Evolutionary conservation across 306 rosid genomes (phyloP), one percentile per base, ranked within the genome.

Genomic region (Acmispon strigosus): DNA sequence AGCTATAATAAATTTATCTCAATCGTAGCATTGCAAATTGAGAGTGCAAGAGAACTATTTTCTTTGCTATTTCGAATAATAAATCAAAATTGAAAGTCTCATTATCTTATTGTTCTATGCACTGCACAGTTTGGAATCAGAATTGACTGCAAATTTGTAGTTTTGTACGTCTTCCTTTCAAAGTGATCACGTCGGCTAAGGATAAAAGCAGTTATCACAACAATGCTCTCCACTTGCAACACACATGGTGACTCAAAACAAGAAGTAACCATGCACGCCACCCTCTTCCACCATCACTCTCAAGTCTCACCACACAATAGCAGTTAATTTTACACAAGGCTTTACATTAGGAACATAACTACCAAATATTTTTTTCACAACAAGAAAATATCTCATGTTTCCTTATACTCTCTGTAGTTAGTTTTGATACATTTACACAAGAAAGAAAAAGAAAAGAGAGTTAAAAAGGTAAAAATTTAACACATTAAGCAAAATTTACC

Each of bases 161-260:
- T 45, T n/a, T 47, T 45, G 15, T 65, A 8, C 44, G 27, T 65
- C 3, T 14, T 44, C 11, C 49, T 9, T 62, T 62, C 43, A 13
- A 49, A 53, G 36, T 17, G 9, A 70, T 58, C 66, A 18, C 20
- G 65, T 72, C 58, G 64, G 71, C 74, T 67, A 73, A 41, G 77
- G 73, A 73, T 76, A 64, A 70, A 75, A 69, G 73, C 80, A 57
- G 85, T 82, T 64, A 74, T 10, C 32, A 62, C 41, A 8, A 43
- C 49, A 5, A 32, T 57, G 20, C n/a, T 8, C 10, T 16, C 66
- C 59, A 65, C 70, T 70, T 45, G 60, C 70, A 39, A 75, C 62
- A 15, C 72, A 22, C 10, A 13, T 27, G 12, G 74, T 78, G 53
- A 56, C 73, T 70, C 75, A 78, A 29, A 47, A 60, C 69, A 39